Conservation (phyloP, 176 grass and related monocot genomes). For the Zoysia pacifica region DNA sequence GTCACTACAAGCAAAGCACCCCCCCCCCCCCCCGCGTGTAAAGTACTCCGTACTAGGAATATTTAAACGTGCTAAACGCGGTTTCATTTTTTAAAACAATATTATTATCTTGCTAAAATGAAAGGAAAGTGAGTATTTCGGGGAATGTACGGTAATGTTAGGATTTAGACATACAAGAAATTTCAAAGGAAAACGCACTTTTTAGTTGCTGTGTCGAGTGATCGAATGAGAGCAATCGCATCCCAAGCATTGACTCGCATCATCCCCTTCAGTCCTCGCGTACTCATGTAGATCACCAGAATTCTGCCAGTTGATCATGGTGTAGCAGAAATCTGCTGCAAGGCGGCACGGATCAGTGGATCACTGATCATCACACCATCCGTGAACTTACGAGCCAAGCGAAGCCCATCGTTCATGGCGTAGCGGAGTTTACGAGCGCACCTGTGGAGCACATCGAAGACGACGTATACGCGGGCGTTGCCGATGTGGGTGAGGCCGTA, state of each 20-base stretch:
- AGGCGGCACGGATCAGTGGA: not conserved
- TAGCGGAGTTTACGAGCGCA: too few relatives aligned
- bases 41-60: not conserved
- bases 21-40: too few relatives aligned
- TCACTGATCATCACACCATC: too few relatives aligned
- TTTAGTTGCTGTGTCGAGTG: too few relatives aligned
- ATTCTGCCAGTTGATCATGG: not conserved
- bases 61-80: not conserved
- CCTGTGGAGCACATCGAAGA: slow-evolving; percentile 69
- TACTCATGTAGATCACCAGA: too few relatives aligned
- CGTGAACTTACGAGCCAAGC: not conserved
- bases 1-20: not conserved
- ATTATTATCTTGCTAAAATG: too few relatives aligned
- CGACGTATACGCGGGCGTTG: slow-evolving; percentile 65
- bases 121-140: too few relatives aligned
- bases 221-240: not conserved
- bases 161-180: too few relatives aligned
- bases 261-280: not conserved
- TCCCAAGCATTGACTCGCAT: too few relatives aligned
- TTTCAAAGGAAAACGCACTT: too few relatives aligned
- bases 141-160: not conserved
- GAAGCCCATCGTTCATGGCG: too few relatives aligned
- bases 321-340: not conserved
- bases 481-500: slow-evolving; percentile 74
- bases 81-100: too few relatives aligned